A percentile compares a stretch with the other conserved stretches of the same genome.
Evolutionary conservation across 257 asterid genomes (phyloP).

Genomic region (Solanum arcanum): DNA sequence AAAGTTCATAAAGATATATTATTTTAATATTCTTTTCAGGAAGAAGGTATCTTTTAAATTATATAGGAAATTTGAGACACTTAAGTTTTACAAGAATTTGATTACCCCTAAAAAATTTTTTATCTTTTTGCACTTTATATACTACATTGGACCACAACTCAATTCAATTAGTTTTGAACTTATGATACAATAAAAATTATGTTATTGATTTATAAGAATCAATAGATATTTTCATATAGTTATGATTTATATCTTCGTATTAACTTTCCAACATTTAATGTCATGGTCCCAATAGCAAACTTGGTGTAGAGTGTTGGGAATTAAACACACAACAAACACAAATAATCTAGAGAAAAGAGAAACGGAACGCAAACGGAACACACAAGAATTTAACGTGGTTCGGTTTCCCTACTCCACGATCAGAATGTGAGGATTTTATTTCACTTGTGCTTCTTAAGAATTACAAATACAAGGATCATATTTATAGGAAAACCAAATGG

Average conservation of each 20-base stretch:
- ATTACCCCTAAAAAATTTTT: rapidly evolving
- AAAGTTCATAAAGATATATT: not conserved
- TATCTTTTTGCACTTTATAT: not conserved
- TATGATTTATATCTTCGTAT: not conserved
- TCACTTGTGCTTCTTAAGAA: no score
- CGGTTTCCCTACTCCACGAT: no score
- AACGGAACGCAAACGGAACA: no score
- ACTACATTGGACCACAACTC: not conserved
- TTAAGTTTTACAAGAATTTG: no score
- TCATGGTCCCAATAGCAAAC: not conserved
- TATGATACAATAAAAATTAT: not conserved
- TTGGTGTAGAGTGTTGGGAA: not conserved
- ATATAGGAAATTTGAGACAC: not conserved
- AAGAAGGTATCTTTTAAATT: not conserved
- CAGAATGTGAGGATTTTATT: no score
- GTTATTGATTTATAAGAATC: not conserved
- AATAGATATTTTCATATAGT: not conserved
- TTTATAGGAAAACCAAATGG: no score
- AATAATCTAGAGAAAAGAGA: no score
- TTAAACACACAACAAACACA: no score
- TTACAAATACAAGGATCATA: no score
- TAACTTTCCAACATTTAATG: not conserved
- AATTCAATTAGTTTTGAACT: not conserved
- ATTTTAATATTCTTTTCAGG: not conserved
- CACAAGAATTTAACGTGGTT: no score